Evolutionary conservation across 257 asterid genomes (phyloP).

Genomic region (Galeopsis tetrahit): DNA sequence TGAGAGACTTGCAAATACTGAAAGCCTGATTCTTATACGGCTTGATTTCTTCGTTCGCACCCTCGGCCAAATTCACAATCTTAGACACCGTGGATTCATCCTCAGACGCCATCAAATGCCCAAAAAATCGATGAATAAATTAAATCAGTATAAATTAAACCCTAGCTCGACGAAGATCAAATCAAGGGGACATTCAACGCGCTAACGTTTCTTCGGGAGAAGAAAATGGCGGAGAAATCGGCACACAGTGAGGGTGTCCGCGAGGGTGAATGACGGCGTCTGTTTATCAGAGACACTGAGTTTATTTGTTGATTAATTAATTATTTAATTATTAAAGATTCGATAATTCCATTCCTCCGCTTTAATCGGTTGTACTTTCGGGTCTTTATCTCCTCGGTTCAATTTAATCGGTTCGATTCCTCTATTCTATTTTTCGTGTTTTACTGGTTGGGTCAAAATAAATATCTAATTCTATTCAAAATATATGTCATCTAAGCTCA

Average conservation of each 20-base stretch:
- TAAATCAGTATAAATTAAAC: constrained; percentile 15
- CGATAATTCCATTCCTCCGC: neutral
- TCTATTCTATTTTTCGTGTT: no score
- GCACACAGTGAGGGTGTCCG: constrained; percentile 27
- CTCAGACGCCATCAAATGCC: constrained; percentile 74
- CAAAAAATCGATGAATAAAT: constrained; percentile 21
- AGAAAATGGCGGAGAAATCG: neutral
- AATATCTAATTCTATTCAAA: no score
- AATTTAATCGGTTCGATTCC: no score
- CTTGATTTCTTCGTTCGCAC: constrained; percentile 78
- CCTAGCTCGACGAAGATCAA: constrained; percentile 32
- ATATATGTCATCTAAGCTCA: no score
- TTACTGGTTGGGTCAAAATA: no score
- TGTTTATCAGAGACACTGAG: no score
- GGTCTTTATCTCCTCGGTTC: no score
- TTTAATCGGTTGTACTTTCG: constrained; percentile 31
- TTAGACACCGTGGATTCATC: constrained; percentile 86
- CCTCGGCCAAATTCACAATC: constrained; percentile 87
- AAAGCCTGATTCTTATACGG: constrained; percentile 62
- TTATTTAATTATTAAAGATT: constrained; percentile 5
- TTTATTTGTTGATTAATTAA: no score
- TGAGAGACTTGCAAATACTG: constrained; percentile 78
- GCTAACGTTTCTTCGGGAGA: constrained; percentile 26
- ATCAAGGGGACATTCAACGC: constrained; percentile 26
- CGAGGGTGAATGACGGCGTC: constrained; percentile 33